Base-by-base conservation (phyloP, 441 rosid species). In the Pelargonium exstipulatum region DNA sequence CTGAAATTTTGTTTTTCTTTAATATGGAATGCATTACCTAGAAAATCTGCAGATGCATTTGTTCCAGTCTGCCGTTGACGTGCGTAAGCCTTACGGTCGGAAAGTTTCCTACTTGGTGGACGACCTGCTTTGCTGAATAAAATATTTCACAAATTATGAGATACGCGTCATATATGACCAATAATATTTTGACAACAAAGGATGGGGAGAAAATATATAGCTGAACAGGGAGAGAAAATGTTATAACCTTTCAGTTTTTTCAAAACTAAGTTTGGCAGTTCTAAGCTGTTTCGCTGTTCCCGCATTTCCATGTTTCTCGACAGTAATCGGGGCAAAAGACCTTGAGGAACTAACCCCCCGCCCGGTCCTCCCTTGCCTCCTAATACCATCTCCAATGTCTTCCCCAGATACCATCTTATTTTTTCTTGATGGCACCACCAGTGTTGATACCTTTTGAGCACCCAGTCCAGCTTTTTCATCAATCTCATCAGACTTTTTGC, bases 271-370 rank as follows among this genome's bases (percentile, higher is more conserved):
- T 85, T 89, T 92, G 66, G 88, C 83, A 81, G 86, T 91, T 75
- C 94, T 88, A 77, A 86, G 95, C 83, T 91, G 99, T 82, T 91
- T 93, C 62, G 88, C 88, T 42, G 92, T 86, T 73, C 92, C 97
- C 76, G 76, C 83, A 76, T 86, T 87, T 73, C 84, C 91, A 80
- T 81, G 81, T 83, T 86, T 95, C 83, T 83, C 91, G 62, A 81
- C 80, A 37, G 80, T 72, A 76, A 80, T 78, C 70, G 95, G 96
- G 80, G 83, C 70, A 65, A 77, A 72, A 73, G 90, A 73, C 81
- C 98, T 88, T 61, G 96, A 67, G 49, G 95, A 84, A 74, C 83
- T 37, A 79, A 79, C 79, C 66, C 87, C 86, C 17, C 92, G 88
- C 32, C 92, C 96, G 32, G 86, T 87, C 86, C 96, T 92, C 77